phyloP scores from a whole-genome alignment of 768 basidiomycete species.

The Gymnopilus junonius region DNA sequence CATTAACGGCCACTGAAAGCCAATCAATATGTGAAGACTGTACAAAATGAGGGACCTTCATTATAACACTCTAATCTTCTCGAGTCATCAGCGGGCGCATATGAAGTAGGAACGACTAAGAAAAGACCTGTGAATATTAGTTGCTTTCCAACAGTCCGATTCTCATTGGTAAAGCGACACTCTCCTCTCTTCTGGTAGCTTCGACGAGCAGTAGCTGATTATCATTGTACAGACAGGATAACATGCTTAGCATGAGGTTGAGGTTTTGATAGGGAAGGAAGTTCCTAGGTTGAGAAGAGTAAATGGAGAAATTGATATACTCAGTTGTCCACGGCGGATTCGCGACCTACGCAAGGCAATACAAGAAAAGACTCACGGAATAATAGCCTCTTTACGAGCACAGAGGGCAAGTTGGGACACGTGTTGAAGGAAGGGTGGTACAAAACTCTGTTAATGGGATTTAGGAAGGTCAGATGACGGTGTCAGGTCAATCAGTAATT shows the following conservation, averaged over 20 bases:
- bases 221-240: neutral
- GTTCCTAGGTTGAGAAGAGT: neutral
- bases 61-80: conserved; percentile 2
- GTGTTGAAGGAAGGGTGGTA: conserved; percentile 7
- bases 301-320: conserved; percentile 4
- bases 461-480: conserved; percentile 21
- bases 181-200: neutral
- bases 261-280: neutral
- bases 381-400: conserved; percentile 4
- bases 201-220: conserved; percentile 1
- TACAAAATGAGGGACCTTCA: conserved; percentile 8
- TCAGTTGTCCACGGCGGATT: conserved; percentile 13
- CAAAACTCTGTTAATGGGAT: conserved; percentile 7
- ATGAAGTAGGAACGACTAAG: neutral
- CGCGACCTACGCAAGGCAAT: conserved; percentile 2
- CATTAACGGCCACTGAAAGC: conserved; percentile 13
- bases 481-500: conserved; percentile 9
- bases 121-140: neutral
- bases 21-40: conserved; percentile 13
- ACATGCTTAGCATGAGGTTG: conserved; percentile 3
- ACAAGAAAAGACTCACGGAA: conserved; percentile 3
- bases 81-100: neutral
- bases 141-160: neutral
- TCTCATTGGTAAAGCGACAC: neutral
- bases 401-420: conserved; percentile 7